Base-by-base conservation (phyloP, 495 filamentous ascomycete species). In the Penicillium soppii region DNA sequence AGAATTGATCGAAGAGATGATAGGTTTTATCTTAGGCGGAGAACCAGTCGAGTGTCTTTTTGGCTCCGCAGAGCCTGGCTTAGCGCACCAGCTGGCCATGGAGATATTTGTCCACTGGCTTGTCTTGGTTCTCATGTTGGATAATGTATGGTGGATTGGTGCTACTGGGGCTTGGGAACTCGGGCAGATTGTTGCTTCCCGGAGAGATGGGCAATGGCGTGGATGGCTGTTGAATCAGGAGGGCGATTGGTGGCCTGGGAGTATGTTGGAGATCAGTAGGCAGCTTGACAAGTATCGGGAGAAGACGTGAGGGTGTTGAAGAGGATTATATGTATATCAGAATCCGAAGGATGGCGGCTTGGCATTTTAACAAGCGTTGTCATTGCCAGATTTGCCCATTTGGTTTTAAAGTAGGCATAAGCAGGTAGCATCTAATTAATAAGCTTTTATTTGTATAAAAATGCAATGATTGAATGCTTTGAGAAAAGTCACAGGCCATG, bases 101-200 rank as follows among this genome's bases (percentile, higher is more conserved):
- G 71, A 74, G 5, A 72, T 74, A 30, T 75, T 77, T 48, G 61
- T 68, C 2, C 69, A 75, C 38, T 77, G 67, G 68, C 53, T 74
- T 15, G 73, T 75, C n/a, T 47, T 75, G 7, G 62, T 78, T 5
- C 55, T 75, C 29, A 43, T 75, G 36, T 43, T 76, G 27, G 66
- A 74, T 47, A 60, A 68, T 20, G 72, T 76, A 30, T 73, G 72
- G 73, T 72, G 73, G 73, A 71, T 74, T 37, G 66, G 71, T 6
- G 58, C 54, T 21, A 69, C 67, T 47, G 64, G 64, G 19, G 36
- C 53, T 6, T 67, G 66, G 64, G 64, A 69, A 21, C 47, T 69
- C 7, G 45, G 56, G 5, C 66, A 65, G 17, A 42, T 69, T 13
- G 47, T 67, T 17, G 36, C 56, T 8, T 52, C 61, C 16, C 58